Base-by-base conservation (phyloP, 1,284 basidiomycete genomes). In the Boletus subluridellus region DNA sequence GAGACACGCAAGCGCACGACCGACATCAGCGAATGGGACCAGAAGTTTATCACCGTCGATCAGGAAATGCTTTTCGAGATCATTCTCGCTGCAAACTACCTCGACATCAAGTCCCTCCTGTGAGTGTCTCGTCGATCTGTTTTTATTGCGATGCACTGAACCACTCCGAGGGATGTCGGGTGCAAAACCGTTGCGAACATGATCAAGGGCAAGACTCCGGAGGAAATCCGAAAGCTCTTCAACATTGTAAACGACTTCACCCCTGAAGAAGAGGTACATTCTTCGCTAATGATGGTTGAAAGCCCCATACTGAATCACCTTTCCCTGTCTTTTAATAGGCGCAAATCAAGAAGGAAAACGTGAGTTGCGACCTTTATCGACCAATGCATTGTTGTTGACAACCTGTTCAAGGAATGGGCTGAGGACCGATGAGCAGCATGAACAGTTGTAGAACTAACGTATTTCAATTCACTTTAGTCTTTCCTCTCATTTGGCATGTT, bases 171-270 rank as follows among this genome's bases (percentile, higher is more conserved):
- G 65, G 97, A 99, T 73, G 95, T 99, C 60, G 97, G 97, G 1
- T 99, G 97, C 86, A 98, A 99, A 84, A 99, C 96, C 15, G 97
- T 99, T 10, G 97, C 97, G 32, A 98, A 99, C 83, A 99, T 99
- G 97, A 97, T 97, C 82, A 97, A 97, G 80, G 95, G 95, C 46
- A 97, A 97, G 83, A 94, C 93, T 9, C 93, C 94, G 17, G 92
- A 95, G 73, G 95, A 97, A 77, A 96, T 96, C 69, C 90, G 94
- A 62, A 95, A 96, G 73, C 83, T 96, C 49, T 96, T 97, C 84
- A 97, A 98, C 83, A 95, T 96, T 63, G 90, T 94, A 58, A 97
- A 98, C 75, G 97, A 99, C 78, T 99, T 99, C 73, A 98, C 96
- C 3, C 95, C 96, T 34, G 97, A 99, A 74, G 97, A 99, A 76